Percentiles rank a stretch among this genome's conserved stretches.
phyloP scores from a whole-genome alignment of 2,329 filamentous ascomycete species.

The Lasiodiplodia gonubiensis region DNA sequence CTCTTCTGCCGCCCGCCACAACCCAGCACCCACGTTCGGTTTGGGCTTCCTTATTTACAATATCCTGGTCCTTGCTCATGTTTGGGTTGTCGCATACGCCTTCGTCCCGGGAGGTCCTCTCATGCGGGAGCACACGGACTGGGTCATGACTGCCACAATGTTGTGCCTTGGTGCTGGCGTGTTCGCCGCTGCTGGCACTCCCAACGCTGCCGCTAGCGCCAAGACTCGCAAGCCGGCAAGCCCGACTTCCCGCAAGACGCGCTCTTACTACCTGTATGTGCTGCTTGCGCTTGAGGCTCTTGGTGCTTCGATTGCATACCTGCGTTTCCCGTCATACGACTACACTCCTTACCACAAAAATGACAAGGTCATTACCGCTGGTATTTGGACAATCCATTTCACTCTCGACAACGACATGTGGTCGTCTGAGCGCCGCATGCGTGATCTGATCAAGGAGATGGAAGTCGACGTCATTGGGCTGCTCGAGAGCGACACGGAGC shows the following conservation, averaged over 20 bases:
- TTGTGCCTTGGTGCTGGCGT: slow-evolving; percentile 82
- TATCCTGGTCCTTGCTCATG: slow-evolving; percentile 92
- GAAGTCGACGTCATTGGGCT: slow-evolving; percentile 98
- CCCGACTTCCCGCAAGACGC: slow-evolving; percentile 58
- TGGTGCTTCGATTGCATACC: slow-evolving; percentile 79
- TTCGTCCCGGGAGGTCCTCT: slow-evolving; percentile 94
- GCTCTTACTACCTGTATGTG: slow-evolving; percentile 73
- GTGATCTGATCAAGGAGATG: slow-evolving; percentile 87
- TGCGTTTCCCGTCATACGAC: slow-evolving; percentile 90
- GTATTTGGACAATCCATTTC: slow-evolving; percentile 99
- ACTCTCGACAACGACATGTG: slow-evolving; percentile 98
- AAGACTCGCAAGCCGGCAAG: slow-evolving; percentile 53
- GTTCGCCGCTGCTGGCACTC: slow-evolving; percentile 67
- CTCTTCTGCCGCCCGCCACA: slow-evolving; percentile 74
- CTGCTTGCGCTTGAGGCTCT: slow-evolving; percentile 79
- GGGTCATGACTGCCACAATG: slow-evolving; percentile 91
- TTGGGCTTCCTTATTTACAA: slow-evolving; percentile 92
- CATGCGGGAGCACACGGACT: slow-evolving; percentile 92
- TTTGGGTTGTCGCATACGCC: slow-evolving; percentile 97
- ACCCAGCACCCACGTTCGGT: slow-evolving; percentile 81
- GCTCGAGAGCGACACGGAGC: slow-evolving; percentile 89
- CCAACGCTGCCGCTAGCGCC: slow-evolving; percentile 49
- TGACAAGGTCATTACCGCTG: slow-evolving; percentile 86
- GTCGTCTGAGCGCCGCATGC: slow-evolving; percentile 93
- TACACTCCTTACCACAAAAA: slow-evolving; percentile 89